Evolutionary conservation across 768 basidiomycete genomes (phyloP).

Genomic region (Lentinus tigrinus): DNA sequence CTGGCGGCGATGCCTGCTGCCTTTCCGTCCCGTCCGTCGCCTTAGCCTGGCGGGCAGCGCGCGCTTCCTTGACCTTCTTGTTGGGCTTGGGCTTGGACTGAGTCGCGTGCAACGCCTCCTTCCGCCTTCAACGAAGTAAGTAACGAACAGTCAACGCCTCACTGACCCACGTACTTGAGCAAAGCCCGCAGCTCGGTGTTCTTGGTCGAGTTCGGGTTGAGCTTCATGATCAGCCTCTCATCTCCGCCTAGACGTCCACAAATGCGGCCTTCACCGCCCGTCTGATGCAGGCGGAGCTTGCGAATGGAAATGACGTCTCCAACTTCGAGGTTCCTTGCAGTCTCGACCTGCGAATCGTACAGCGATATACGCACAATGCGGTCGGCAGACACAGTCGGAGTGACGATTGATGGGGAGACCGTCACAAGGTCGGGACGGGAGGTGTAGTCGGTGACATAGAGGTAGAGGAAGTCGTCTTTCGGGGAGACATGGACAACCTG

Average conservation of each 20-base stretch:
- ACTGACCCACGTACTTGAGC: conserved; percentile 39
- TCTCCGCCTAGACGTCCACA: conserved; percentile 48
- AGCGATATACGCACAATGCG: conserved; percentile 52
- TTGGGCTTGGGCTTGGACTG: conserved; percentile 18
- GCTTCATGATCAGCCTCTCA: conserved; percentile 42
- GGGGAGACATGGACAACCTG: conserved; percentile 48
- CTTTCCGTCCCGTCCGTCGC: not conserved
- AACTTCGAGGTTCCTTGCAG: conserved; percentile 35
- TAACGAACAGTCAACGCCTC: conserved; percentile 4
- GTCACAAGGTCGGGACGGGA: conserved; percentile 41
- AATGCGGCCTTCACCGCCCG: conserved; percentile 29
- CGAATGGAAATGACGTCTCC: conserved; percentile 49
- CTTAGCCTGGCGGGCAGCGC: conserved; percentile 2
- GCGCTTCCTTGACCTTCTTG: conserved; percentile 4
- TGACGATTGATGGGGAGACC: conserved; percentile 28
- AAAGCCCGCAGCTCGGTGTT: conserved; percentile 43
- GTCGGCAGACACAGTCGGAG: conserved; percentile 42
- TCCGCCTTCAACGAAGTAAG: conserved; percentile 26
- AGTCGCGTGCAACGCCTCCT: conserved; percentile 29
- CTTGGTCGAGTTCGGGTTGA: conserved; percentile 37
- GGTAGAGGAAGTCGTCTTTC: conserved; percentile 34
- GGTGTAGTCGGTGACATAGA: conserved; percentile 71
- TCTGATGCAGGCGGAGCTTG: conserved; percentile 49
- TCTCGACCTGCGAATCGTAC: conserved; percentile 44
- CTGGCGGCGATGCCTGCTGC: not conserved